A percentile compares a stretch with the other conserved stretches of the same genome.
Conservation (phyloP, 495 filamentous ascomycete species). For the Collariella sp. region DNA sequence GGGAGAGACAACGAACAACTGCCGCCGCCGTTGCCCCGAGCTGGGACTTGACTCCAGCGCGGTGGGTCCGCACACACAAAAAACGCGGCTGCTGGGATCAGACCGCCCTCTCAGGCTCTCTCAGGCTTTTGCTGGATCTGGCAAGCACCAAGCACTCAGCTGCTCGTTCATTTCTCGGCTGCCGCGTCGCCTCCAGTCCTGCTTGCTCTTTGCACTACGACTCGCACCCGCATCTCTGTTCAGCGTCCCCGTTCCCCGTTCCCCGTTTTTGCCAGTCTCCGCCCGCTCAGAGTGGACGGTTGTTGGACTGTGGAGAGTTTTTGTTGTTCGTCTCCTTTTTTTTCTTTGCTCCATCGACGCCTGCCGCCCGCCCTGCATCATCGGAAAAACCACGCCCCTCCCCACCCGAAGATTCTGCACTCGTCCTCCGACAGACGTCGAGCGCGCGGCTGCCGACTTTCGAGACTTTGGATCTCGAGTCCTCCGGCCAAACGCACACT, state of each 20-base stretch:
- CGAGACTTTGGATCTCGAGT: not conserved
- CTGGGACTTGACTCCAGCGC: not conserved
- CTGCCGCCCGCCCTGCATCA: slow-evolving; percentile 20
- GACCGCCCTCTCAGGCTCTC: slow-evolving; percentile 7
- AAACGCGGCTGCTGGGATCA: slow-evolving; percentile 20
- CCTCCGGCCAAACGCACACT: not conserved
- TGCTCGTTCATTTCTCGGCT: slow-evolving; percentile 13
- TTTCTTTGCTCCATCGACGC: slow-evolving; percentile 5
- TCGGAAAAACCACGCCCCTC: slow-evolving; percentile 29
- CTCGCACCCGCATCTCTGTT: slow-evolving; percentile 1
- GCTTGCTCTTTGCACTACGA: slow-evolving; percentile 2
- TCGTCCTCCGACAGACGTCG: slow-evolving; percentile 2
- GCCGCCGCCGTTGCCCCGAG: not conserved
- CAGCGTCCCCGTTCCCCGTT: too few relatives aligned
- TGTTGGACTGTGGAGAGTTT: slow-evolving; percentile 11
- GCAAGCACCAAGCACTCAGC: not conserved
- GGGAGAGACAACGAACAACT: not conserved
- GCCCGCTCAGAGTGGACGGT: not conserved
- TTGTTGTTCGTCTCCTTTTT: slow-evolving; percentile 2
- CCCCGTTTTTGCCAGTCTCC: slow-evolving; percentile 8
- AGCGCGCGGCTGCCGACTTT: slow-evolving; percentile 3
- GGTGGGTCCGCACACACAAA: slow-evolving; percentile 18
- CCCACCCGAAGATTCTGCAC: slow-evolving; percentile 25
- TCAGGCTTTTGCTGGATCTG: slow-evolving; percentile 16
- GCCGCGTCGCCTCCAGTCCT: slow-evolving; percentile 16